Base-by-base conservation (phyloP, 176 grass and related monocot species). In the Hordeum vulgare region DNA sequence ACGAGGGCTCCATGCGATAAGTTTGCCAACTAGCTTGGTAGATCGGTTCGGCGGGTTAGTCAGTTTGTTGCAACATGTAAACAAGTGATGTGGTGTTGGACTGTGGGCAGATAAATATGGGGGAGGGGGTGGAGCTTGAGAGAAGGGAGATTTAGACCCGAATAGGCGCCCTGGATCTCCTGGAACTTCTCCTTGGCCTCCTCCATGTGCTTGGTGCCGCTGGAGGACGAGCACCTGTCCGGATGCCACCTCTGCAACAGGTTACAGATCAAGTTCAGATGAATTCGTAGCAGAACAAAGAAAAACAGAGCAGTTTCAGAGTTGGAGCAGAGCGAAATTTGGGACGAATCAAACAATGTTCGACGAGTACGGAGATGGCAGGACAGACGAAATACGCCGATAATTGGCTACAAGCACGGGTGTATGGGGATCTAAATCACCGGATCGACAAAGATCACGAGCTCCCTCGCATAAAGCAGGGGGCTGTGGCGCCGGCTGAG, bases 161-260 rank as follows among this genome's bases (percentile, higher is more conserved):
- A 89, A 45, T 96, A 98, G 58, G 96, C 93, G 66, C 94, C 72
- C 86, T 98, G 96, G 70, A 98, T 95, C 84, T 98, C 82, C 75
- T 98, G 96, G 80, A 98, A 98, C 89, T 96, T 98, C 78, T 94
- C 90, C 89, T 98, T 98, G 53, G 89, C 91, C 83, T 98, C 93
- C 71, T 95, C 83, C 74, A 87, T 81, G 83, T 82, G 84, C 74
- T 87, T 77, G 26, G 66, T 41, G 58, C 78, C 90, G 51, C 96
- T 76, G 59, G 96, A 95, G 61, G 93, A 90, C 4, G 89, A 85
- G 74, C 87, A 94, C 84, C 81, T 95, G 81, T 98, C 96, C 56
- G 96, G 96, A 80, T 98, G 96, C 96, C 96, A 98, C 68, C 78
- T 93, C 96, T 98, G 79, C 74, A 85, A 47, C 26, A 35, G 61